Percentiles rank a stretch among this genome's conserved stretches.
These are phyloP conservation scores for Cyberlindnera saturnus DNA, from an alignment of 805 yeast species.

Conservation along the genomic window DNA sequence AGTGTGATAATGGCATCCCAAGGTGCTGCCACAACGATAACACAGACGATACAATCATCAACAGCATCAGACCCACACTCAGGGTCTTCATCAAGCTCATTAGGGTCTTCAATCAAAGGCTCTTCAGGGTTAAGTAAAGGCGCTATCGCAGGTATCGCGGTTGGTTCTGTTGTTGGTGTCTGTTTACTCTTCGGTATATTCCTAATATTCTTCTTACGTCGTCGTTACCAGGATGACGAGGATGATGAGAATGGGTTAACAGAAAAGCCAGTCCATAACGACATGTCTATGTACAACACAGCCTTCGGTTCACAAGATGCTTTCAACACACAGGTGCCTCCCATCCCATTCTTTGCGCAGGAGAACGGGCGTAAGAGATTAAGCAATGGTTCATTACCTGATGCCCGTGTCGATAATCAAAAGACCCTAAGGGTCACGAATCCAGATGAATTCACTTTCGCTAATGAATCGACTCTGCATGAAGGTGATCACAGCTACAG, in stretches of 20 bases:
- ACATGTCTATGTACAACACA: constrained; percentile 5
- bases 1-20: constrained; percentile 18
- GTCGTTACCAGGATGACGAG: constrained; percentile 10
- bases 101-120: constrained; percentile 22
- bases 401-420: constrained; percentile 31
- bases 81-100: constrained; percentile 1
- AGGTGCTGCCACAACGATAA: constrained; percentile 7
- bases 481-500: constrained; percentile 9
- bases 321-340: constrained; percentile 10
- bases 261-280: constrained; percentile 12
- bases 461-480: constrained; percentile 12
- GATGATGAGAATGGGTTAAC: constrained; percentile 9
- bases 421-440: constrained; percentile 49
- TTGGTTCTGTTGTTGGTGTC: constrained; percentile 45
- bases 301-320: constrained; percentile 8
- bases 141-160: constrained; percentile 58
- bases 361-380: constrained; percentile 40
- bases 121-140: constrained; percentile 28
- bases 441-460: constrained; percentile 26
- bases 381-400: constrained; percentile 51
- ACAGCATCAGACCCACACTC: constrained; percentile 8
- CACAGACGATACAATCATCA: constrained; percentile 7
- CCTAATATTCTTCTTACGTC: constrained; percentile 13
- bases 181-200: constrained; percentile 28
- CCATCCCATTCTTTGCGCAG: constrained; percentile 20